A percentile compares a stretch with the other conserved stretches of the same genome.
phyloP scores from a whole-genome alignment of 2,329 filamentous ascomycete genomes.

The Trichoderma sp. region DNA sequence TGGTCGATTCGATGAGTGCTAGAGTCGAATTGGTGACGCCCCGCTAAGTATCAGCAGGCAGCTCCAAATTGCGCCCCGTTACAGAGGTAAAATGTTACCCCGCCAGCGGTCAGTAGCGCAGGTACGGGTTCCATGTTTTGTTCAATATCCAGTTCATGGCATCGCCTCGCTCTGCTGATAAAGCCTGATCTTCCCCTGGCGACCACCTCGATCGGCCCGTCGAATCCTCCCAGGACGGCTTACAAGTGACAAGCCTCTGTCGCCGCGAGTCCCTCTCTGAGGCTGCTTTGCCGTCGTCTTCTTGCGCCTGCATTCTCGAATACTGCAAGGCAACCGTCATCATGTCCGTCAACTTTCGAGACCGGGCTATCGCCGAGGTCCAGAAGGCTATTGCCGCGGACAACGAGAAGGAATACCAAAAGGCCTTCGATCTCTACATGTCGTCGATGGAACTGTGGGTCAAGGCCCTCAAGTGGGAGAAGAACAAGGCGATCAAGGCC shows the following conservation, averaged over 20 bases:
- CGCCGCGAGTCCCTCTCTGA: neutral
- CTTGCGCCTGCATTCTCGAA: neutral
- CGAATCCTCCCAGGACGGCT: neutral
- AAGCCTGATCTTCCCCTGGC: neutral
- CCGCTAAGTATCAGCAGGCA: slow-evolving; percentile 16
- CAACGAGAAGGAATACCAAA: slow-evolving; percentile 93
- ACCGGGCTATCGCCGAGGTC: slow-evolving; percentile 92
- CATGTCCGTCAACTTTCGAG: slow-evolving; percentile 97
- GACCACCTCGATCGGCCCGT: neutral
- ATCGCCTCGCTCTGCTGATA: slow-evolving; percentile 7
- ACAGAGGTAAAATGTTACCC: slow-evolving; percentile 20
- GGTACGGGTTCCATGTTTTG: slow-evolving; percentile 8
- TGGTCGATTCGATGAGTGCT: slow-evolving; percentile 1
- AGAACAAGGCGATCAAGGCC: slow-evolving; percentile 94
- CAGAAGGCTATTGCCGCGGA: slow-evolving; percentile 97
- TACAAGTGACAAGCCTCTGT: neutral
- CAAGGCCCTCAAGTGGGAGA: slow-evolving; percentile 99
- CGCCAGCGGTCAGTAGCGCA: slow-evolving; percentile 19
- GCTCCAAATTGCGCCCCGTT: slow-evolving; percentile 17
- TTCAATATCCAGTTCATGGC: neutral
- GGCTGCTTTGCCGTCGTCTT: slow-evolving; percentile 6
- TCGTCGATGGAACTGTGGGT: slow-evolving; percentile 96
- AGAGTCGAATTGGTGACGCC: slow-evolving; percentile 10
- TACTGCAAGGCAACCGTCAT: slow-evolving; percentile 30
- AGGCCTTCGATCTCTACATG: slow-evolving; percentile 95